Base-by-base conservation (phyloP, 1,284 basidiomycete genomes). In the Chalciporus sp. region DNA sequence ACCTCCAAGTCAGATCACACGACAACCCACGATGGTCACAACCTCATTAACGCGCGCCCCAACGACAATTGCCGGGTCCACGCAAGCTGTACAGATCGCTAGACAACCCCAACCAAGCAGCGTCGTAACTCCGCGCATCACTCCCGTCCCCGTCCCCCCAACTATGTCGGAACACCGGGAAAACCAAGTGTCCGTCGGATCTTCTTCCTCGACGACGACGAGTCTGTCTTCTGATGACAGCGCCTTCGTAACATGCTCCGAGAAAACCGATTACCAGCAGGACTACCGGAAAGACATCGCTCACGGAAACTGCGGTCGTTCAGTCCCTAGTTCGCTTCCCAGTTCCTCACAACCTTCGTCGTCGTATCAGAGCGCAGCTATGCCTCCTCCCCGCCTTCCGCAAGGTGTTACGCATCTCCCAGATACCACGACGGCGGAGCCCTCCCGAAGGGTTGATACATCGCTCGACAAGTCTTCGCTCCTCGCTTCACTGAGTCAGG, bases 401-500 rank as follows among this genome's bases (percentile, higher is more conserved):
- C 53, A 41, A 26, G 60, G 49, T 49, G 44, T 45, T 14, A 28
- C 55, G 7, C 51, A 50, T 20, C 20, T 58, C 29, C 16, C 9
- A 1, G 58, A 60, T 28, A n/a, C 43, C 20, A 10, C 12, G 41
- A 23, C 39, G 10, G 51, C 52, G 11, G 49, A 50, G 7, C 48
- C 49, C 31, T 51, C 57, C 11, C 43, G 47, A 42, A 31, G 42
- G 5, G 26, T 35, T 11, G 49, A 29, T 45, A 41, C 37, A 42
- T 39, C 51, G 5, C 56, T 54, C 33, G 55, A 61, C 31, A 59
- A 56, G 17, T 61, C 66, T 19, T 59, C 61, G 4, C 48, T 80
- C 46, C 58, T 76, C 16, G 60, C 67, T 12, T 72, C 74, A 8
- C 61, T 85, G 16, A 68, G 68, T 42, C 72, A 79, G 31, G 60